Evolutionary conservation across 495 filamentous ascomycete species (phyloP), one percentile per base, ranked within the genome.

Genomic region (Aspergillus ellipticus): DNA sequence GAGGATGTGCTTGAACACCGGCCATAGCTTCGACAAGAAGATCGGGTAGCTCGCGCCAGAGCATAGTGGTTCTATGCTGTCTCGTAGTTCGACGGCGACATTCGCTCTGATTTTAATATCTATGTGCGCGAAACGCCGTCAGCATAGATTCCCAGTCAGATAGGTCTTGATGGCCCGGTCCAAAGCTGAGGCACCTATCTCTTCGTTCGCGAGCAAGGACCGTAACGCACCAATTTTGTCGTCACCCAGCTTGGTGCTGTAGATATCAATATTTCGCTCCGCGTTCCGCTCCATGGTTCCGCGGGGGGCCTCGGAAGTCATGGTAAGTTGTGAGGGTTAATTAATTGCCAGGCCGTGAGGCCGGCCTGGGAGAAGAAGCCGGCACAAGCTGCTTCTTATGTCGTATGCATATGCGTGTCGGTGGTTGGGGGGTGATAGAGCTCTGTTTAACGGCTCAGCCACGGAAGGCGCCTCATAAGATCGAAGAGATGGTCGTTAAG

Each of bases 1-100:
- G 35, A 99, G 73, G 28, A 97, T 88, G 58, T 83, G 83, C 67
- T 90, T 80, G 73, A 97, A 90, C n/a, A 95, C 78, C 13, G 95
- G 95, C 74, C 96, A 86, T 60, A 97, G 73, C 73, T 89, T 89
- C 60, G 85, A 80, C 56, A 97, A 80, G 66, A 97, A 97, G 31
- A 75, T 71, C 16, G 81, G 74, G 67, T 97, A 97, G 56, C 72
- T 77, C 52, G 79, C 67, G 52, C 82, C 80, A 45, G 80, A 81
- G 69, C 79, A 85, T 59, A 84, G 83, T 51, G 82, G 79, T 57
- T 97, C 92, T 59, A 95, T 87, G 61, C 78, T 89, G 73, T 97
- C 92, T 62, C 92, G 86, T 59, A 96, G 72, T 60, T 93, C 85
- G 53, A 84, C 82, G 41, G 91, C 89, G 52, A 88, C 79, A 66